These are phyloP conservation scores for Caryopteris hybrid DNA, from an alignment of 305 asterid genomes.

Conservation along the genomic window DNA sequence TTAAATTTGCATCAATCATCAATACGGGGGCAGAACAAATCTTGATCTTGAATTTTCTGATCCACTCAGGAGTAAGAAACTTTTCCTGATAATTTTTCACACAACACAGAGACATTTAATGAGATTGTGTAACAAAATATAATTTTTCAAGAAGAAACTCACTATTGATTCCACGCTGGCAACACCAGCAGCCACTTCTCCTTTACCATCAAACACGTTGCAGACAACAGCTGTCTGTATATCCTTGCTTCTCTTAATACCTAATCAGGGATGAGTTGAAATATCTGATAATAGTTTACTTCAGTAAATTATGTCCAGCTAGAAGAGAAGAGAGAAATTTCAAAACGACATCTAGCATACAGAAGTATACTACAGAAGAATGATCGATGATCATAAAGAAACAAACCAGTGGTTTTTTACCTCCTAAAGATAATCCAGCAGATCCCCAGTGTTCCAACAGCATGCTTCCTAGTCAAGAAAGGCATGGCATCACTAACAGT, in stretches of 20 bases:
- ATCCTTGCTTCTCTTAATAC: constrained; percentile 61
- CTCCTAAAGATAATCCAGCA: constrained; percentile 64
- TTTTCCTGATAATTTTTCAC: constrained; percentile 55
- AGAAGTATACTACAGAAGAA: not conserved
- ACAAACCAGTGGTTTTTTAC: constrained; percentile 27
- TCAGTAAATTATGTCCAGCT: constrained; percentile 1
- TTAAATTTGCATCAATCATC: constrained; percentile 89
- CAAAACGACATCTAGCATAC: not conserved
- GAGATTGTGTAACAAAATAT: constrained; percentile 6
- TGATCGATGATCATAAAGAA: not conserved
- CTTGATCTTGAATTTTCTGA: constrained; percentile 50
- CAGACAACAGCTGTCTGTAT: constrained; percentile 69
- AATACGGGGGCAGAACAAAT: constrained; percentile 60
- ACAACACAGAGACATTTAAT: constrained; percentile 7
- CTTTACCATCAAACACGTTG: constrained; percentile 73
- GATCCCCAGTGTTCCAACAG: constrained; percentile 76
- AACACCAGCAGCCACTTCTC: constrained; percentile 86
- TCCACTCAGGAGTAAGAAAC: constrained; percentile 80
- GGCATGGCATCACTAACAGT: constrained; percentile 10
- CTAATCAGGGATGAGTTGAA: constrained; percentile 35
- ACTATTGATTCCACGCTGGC: constrained; percentile 83
- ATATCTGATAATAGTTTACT: constrained; percentile 1
- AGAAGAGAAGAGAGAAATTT: not conserved
- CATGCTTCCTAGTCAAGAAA: constrained; percentile 56
- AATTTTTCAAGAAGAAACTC: constrained; percentile 26